Evolutionary conservation across 106 monocot genomes (phyloP).

Genomic region (Cymbidium sinense): DNA sequence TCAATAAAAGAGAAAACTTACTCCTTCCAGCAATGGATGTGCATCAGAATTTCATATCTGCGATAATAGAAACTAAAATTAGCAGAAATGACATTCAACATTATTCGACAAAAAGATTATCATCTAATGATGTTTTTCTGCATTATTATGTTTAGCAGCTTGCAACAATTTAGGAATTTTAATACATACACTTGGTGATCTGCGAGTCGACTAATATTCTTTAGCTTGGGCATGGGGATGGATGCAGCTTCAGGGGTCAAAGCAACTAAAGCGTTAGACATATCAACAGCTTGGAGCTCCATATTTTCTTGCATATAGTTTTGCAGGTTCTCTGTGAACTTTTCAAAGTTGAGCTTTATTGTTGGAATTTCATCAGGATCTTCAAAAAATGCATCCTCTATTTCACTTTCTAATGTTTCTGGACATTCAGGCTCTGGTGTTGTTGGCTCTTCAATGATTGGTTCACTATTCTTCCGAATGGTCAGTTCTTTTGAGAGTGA

Average conservation of each 20-base stretch:
- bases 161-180: neutral
- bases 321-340: slow-evolving; percentile 54
- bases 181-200: slow-evolving; percentile 65
- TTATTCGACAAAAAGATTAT: neutral
- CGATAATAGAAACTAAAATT: neutral
- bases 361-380: slow-evolving; percentile 68
- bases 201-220: slow-evolving; percentile 52
- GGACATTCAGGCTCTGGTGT: slow-evolving; percentile 46
- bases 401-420: slow-evolving; percentile 35
- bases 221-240: slow-evolving; percentile 49
- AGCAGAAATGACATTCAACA: neutral
- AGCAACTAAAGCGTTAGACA: slow-evolving; percentile 61
- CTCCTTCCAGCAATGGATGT: slow-evolving; percentile 50
- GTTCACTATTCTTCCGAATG: slow-evolving; percentile 22
- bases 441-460: slow-evolving; percentile 59
- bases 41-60: slow-evolving; percentile 66
- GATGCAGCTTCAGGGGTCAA: slow-evolving; percentile 32
- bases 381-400: slow-evolving; percentile 61
- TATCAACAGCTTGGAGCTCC: slow-evolving; percentile 34
- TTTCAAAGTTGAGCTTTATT: slow-evolving; percentile 52
- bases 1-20: slow-evolving; percentile 16
- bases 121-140: neutral
- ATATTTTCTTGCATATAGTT: slow-evolving; percentile 37
- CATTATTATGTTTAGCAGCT: neutral
- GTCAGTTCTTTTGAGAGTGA: neutral